Percentiles rank a stretch among this genome's conserved stretches.
Evolutionary conservation across 352 stramenopile genomes (phyloP).

Genomic region (Globisporangium barbulae): DNA sequence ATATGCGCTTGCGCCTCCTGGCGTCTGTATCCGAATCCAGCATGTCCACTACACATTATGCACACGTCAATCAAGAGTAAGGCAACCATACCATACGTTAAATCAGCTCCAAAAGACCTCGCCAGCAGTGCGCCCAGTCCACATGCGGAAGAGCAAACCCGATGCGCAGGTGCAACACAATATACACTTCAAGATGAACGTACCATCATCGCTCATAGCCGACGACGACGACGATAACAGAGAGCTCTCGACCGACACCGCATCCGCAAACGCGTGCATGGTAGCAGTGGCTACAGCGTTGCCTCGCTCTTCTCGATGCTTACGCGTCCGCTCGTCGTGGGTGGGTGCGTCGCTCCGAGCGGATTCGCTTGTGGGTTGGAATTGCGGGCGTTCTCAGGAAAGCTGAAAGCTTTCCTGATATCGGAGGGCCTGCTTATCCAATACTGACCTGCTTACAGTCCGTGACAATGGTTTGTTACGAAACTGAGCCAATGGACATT

Average conservation of each 20-base stretch:
- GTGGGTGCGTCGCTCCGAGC: not conserved
- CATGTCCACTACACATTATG: not conserved
- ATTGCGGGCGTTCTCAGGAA: constrained; percentile 1
- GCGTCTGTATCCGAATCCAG: not conserved
- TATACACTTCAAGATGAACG: not conserved
- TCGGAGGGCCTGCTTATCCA: no score
- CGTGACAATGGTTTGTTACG: no score
- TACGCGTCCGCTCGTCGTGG: not conserved
- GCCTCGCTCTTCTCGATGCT: not conserved
- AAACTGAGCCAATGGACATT: no score
- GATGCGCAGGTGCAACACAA: not conserved
- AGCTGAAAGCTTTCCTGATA: not conserved
- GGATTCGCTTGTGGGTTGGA: constrained; percentile 4
- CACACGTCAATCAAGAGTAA: no score
- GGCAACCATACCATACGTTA: not conserved
- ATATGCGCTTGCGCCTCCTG: constrained; percentile 2
- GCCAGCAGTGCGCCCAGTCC: not conserved
- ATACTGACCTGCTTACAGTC: no score
- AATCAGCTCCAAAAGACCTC: not conserved
- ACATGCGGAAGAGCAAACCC: not conserved
- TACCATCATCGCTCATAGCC: not conserved
- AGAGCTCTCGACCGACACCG: not conserved
- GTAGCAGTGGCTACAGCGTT: not conserved
- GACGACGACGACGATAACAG: not conserved
- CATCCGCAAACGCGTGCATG: not conserved